Conservation (phyloP, 179 eudicot genomes). For the Beta macrorhiza region DNA sequence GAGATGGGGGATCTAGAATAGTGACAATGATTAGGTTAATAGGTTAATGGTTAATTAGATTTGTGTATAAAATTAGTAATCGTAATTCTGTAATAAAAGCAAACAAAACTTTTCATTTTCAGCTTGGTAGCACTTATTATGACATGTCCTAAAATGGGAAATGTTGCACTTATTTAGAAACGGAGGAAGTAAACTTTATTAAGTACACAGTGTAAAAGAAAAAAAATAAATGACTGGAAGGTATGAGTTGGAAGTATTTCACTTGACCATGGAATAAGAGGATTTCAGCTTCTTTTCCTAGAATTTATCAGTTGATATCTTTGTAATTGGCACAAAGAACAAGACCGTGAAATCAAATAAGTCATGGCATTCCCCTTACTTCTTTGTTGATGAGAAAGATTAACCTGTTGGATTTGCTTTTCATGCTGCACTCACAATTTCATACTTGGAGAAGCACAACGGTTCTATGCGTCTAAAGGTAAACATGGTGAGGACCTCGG, state of each 20-base stretch:
- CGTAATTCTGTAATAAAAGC: too few species aligned
- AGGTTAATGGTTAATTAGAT: too few species aligned
- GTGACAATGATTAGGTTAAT: too few species aligned
- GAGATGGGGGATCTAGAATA: too few species aligned
- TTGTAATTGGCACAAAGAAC: conserved; percentile 39
- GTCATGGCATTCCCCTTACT: conserved; percentile 50
- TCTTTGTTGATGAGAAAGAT: conserved; percentile 53
- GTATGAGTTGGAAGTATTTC: conserved; percentile 39
- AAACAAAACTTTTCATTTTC: too few species aligned
- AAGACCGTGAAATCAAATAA: conserved; percentile 37
- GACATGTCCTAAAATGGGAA: too few species aligned
- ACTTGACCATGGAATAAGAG: conserved; percentile 54
- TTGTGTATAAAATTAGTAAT: too few species aligned
- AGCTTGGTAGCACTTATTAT: too few species aligned
- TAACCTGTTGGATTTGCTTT: conserved; percentile 46
- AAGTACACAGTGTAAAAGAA: too few species aligned
- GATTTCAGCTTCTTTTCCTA: conserved; percentile 64
- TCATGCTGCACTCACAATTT: conserved; percentile 50
- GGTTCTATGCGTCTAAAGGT: not conserved
- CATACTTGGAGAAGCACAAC: conserved; percentile 42
- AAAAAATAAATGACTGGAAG: conserved; percentile 37
- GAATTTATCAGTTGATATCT: conserved; percentile 62
- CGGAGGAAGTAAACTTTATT: too few species aligned
- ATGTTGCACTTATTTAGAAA: too few species aligned
- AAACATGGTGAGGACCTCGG: not conserved